Evolutionary conservation across 768 basidiomycete genomes (phyloP).

Genomic region (Leccinum ochraceum): DNA sequence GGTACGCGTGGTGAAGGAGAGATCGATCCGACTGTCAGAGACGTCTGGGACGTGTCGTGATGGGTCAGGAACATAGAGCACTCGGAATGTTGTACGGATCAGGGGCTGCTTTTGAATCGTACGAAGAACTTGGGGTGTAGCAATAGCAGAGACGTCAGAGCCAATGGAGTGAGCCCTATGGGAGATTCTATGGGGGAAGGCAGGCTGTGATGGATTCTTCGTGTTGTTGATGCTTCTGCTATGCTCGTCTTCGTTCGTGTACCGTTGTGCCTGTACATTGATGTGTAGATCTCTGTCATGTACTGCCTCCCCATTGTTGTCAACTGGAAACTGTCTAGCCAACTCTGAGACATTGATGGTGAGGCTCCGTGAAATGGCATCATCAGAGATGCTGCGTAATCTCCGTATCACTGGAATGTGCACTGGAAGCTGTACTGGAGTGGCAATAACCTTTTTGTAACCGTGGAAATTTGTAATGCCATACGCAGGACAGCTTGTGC

Average conservation of each 20-base stretch:
- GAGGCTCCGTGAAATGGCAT: neutral
- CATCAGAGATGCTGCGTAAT: neutral
- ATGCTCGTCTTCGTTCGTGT: no score
- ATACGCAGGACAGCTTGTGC: neutral
- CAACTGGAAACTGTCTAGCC: no score
- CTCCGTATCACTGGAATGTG: neutral
- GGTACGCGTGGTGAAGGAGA: no score
- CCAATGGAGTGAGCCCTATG: neutral
- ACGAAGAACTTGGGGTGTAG: neutral
- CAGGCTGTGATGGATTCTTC: no score
- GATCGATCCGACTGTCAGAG: no score
- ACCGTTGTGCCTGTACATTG: no score
- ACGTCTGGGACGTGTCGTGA: neutral
- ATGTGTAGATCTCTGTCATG: no score
- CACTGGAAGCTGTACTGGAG: neutral
- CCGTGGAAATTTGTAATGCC: neutral
- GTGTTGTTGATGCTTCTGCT: no score
- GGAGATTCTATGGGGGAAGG: no score
- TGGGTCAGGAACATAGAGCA: neutral
- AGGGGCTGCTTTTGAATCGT: neutral
- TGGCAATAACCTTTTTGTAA: neutral
- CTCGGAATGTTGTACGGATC: neutral
- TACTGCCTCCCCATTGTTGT: no score
- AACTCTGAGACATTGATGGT: no score
- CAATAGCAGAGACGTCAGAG: neutral